A percentile compares a stretch with the other conserved stretches of the same genome.
Evolutionary conservation across 2,329 filamentous ascomycete species (phyloP).

Genomic region (Pseudocercospora macadamiae): DNA sequence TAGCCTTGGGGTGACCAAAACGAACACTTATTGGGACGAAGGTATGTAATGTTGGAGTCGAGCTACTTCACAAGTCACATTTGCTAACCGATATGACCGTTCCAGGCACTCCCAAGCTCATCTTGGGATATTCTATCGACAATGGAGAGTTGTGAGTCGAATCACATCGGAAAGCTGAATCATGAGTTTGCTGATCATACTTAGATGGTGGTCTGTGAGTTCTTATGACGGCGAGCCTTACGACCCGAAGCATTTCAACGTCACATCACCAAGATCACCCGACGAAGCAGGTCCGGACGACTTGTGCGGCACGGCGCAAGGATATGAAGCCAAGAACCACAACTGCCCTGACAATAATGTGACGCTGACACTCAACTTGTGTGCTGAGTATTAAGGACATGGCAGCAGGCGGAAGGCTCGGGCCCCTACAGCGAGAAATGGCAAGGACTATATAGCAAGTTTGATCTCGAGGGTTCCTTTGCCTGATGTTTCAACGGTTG

Average conservation of each 20-base stretch:
- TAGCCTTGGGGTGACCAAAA: constrained; percentile 35
- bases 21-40: constrained; percentile 17
- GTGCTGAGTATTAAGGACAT: too few relatives aligned
- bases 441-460: too few relatives aligned
- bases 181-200: background rate
- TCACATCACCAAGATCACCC: constrained; percentile 6
- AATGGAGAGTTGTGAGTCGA: constrained; percentile 7
- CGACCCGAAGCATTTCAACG: constrained; percentile 12
- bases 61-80: background rate
- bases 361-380: constrained; percentile 26
- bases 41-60: background rate
- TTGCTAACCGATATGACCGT: too few relatives aligned
- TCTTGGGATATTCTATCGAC: constrained; percentile 10
- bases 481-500: too few relatives aligned
- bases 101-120: constrained; percentile 14
- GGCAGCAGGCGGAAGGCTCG: too few relatives aligned
- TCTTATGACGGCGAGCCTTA: constrained; percentile 16
- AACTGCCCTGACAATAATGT: constrained; percentile 27
- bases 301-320: constrained; percentile 16
- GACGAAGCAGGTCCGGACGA: background rate
- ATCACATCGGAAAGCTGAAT: background rate
- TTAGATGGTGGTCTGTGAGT: constrained; percentile 13
- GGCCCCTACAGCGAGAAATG: too few relatives aligned
- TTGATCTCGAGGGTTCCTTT: too few relatives aligned
- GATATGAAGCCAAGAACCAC: constrained; percentile 24